These are phyloP conservation scores for Ascocoryne sarcoides DNA, from an alignment of 2,329 filamentous ascomycete genomes.

Conservation along the genomic window DNA sequence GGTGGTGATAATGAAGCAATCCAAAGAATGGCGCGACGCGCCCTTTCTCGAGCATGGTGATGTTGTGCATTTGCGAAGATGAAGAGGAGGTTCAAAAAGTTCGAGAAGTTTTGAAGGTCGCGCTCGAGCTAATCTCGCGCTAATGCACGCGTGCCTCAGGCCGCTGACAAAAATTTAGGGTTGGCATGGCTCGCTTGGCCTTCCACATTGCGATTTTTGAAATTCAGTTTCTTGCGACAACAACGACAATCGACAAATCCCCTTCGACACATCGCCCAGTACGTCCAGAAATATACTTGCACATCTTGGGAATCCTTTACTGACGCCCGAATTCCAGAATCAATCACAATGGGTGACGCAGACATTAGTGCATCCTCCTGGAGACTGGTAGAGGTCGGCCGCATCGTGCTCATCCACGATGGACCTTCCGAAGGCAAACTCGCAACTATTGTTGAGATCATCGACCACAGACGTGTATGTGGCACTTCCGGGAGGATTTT, in stretches of 20 bases:
- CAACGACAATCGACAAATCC: slow-evolving; percentile 20
- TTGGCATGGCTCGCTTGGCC: slow-evolving; percentile 11
- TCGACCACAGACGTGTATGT: slow-evolving; percentile 99
- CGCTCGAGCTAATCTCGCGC: slow-evolving; percentile 1
- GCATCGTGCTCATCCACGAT: slow-evolving; percentile 82
- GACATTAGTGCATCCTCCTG: slow-evolving; percentile 74
- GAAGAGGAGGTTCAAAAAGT: slow-evolving; percentile 1
- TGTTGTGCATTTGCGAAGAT: neutral
- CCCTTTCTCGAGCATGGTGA: neutral
- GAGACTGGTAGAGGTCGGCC: slow-evolving; percentile 98
- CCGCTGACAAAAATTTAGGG: slow-evolving; percentile 11
- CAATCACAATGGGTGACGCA: slow-evolving; percentile 73
- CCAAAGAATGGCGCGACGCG: too few relatives aligned
- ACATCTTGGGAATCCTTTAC: slow-evolving; percentile 17
- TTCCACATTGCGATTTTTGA: slow-evolving; percentile 12
- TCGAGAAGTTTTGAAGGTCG: slow-evolving; percentile 6
- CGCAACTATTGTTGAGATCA: slow-evolving; percentile 95
- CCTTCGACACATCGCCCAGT: slow-evolving; percentile 25
- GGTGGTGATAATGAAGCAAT: too few relatives aligned
- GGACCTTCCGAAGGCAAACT: slow-evolving; percentile 77
- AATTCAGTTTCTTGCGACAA: slow-evolving; percentile 13
- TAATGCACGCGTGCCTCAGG: slow-evolving; percentile 13
- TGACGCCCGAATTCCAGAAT: slow-evolving; percentile 34
- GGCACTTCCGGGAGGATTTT: slow-evolving; percentile 11
- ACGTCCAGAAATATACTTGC: slow-evolving; percentile 19